Evolutionary conservation across 192 early-diverging fungal species (phyloP), one percentile per base, ranked within the genome.

Genomic region (Linnemannia hyalina): DNA sequence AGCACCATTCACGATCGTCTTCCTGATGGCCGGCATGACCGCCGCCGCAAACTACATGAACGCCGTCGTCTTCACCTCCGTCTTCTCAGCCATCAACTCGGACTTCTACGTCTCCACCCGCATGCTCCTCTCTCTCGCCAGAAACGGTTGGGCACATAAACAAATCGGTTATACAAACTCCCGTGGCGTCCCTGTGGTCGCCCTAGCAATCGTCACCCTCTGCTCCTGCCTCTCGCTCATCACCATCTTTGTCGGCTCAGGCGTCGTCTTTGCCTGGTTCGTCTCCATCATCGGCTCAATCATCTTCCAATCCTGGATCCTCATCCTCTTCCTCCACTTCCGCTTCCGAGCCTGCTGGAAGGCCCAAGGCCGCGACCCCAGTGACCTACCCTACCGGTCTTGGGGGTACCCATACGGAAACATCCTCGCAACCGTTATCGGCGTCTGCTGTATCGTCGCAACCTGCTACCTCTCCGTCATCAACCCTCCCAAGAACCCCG

Each of bases 51-150:
- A 94, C 73, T 70, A 94, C 29, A 94, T 95, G 93, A 95, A 95
- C 77, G 94, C 93, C 32, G 88, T 95, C 70, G 90, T 95, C 32
- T 81, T 94, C 23, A 82, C 93, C 23, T 93, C 93, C 18, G 90
- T 94, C 41, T 81, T 94, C 73, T 93, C 93, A 16, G 96, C 97
- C 57, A 95, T 94, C 49, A 97, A 97, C 89, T 95, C 94, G 5
- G 96, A 95, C 16, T 92, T 97, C 10, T 97, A 97, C 81, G 95
- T 95, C 16, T 94, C 94, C 29, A 94, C 93, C 9, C 90, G 97
- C 60, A 95, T 95, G 29, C 84, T 97, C 41, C 91, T 95, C 89
- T 88, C 94, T 3, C 73, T 97, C 76, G 91, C 96, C 47, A 84
- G 91, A 35, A 94, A 96, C 77, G 94, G 94, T 10, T 94, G 95